Conservation (phyloP, 2,329 filamentous ascomycete genomes). For the Alternaria triticimaculans region DNA sequence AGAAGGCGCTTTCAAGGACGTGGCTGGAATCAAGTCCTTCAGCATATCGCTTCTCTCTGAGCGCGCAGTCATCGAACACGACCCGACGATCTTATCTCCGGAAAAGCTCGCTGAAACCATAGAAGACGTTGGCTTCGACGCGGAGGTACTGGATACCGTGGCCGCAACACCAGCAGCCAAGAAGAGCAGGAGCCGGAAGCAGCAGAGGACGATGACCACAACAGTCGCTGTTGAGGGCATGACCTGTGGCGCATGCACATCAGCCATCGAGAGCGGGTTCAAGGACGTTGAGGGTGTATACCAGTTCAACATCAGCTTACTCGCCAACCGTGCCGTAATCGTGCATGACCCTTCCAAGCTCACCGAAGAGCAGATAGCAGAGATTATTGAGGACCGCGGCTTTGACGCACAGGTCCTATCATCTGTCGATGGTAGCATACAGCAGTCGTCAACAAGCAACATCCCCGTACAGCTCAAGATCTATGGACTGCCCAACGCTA, state of each 20-base stretch:
- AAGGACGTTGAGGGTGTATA: slow-evolving; percentile 76
- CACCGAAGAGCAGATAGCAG: slow-evolving; percentile 73
- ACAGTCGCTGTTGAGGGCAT: slow-evolving; percentile 93
- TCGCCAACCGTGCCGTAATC: slow-evolving; percentile 90
- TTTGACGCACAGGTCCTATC: slow-evolving; percentile 88
- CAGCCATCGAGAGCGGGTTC: slow-evolving; percentile 86
- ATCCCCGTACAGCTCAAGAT: slow-evolving; percentile 80
- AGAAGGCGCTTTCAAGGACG: slow-evolving; percentile 78
- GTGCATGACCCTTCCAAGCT: slow-evolving; percentile 79
- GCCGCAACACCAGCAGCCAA: slow-evolving; percentile 47
- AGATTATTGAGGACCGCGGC: slow-evolving; percentile 86
- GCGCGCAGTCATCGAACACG: slow-evolving; percentile 84
- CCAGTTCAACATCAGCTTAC: slow-evolving; percentile 92
- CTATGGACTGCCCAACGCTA: slow-evolving; percentile 77
- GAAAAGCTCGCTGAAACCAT: slow-evolving; percentile 65
- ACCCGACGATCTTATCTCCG: slow-evolving; percentile 62
- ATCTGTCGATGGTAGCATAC: slow-evolving; percentile 66
- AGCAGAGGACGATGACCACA: slow-evolving; percentile 67
- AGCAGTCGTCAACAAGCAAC: slow-evolving; percentile 61
- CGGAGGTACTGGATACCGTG: slow-evolving; percentile 76
- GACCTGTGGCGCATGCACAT: slow-evolving; percentile 97
- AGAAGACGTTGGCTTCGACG: slow-evolving; percentile 78
- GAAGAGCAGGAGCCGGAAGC: slow-evolving; percentile 48
- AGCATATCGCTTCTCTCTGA: slow-evolving; percentile 85
- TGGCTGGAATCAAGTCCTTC: slow-evolving; percentile 75